Evolutionary conservation across 2,329 filamentous ascomycete genomes (phyloP), one percentile per base, ranked within the genome.

Genomic region (Stenocarpella maydis): DNA sequence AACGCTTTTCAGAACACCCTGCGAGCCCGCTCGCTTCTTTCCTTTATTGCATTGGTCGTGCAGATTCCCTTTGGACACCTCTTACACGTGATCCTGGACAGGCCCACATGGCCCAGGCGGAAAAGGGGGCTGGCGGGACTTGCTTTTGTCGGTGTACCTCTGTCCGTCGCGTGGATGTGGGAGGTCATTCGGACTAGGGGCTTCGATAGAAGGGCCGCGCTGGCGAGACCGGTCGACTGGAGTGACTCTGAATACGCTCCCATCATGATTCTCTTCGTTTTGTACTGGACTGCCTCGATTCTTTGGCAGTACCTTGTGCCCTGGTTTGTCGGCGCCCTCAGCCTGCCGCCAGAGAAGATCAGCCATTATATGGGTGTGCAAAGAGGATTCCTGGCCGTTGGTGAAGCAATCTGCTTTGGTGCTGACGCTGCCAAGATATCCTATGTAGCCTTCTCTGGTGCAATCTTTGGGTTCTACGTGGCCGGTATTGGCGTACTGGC

Each of bases 361-460:
- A 21, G 28, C 50, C 28, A 53, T 53, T 53, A 53, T 17, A 53
- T 53, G 26, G 50, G 50, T 2, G 50, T 53, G 26, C 50, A 53
- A 8, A 53, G 50, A 17, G 50, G 50, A 10, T 34, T 53, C 17
- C 31, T 53, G 28, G 50, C 31, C 31, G 52, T 31, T 24, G 52
- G 52, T 55, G 52, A 55, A 24, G 52, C 52, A 39, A 39, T 55
- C 52, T 55, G 31, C 39, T 55, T 55, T 55, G n/a, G 52, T 55
- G 31, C 4, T 5, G 52, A 55, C 12, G 31, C 52, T 39, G 31
- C 52, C 4, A 24, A n/a, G 9, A 55, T 55, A 24, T n/a, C 31
- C 14, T 55, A 55, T 55, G n/a, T 39, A 24, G 52, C 31, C 31
- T 54, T 55, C n/a, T 55, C 52, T 21, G n/a, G 52, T 55, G 52